phyloP scores from a whole-genome alignment of 306 rosid species.

The Gastrolobium villosum region DNA sequence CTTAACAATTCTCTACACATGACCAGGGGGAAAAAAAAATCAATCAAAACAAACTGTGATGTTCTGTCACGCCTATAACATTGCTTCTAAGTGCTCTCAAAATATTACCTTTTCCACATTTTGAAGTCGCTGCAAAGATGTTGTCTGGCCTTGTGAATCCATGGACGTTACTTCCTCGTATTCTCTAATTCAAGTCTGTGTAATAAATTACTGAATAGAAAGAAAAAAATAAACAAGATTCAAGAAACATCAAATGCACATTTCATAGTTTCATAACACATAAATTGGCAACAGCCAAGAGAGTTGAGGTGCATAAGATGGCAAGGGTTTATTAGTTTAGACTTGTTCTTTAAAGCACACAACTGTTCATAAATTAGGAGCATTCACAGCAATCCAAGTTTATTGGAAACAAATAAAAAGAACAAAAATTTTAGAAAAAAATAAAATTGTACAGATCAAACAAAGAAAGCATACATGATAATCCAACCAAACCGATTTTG shows the following conservation, averaged over 20 bases:
- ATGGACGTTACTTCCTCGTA: slow-evolving; percentile 45
- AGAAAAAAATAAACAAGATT: not conserved
- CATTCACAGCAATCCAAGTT: not conserved
- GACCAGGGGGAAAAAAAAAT: not conserved
- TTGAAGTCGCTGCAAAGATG: slow-evolving; percentile 68
- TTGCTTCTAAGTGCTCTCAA: not conserved
- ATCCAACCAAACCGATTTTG: not conserved
- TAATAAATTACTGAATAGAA: not conserved
- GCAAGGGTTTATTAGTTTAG: not conserved
- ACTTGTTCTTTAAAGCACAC: not conserved
- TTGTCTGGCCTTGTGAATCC: slow-evolving; percentile 90
- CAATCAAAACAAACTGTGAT: slow-evolving; percentile 5
- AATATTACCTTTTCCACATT: slow-evolving; percentile 55
- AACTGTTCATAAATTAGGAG: not conserved
- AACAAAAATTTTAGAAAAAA: too few species aligned
- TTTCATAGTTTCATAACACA: slow-evolving; percentile 18
- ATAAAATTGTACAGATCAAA: too few species aligned
- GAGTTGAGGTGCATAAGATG: not conserved
- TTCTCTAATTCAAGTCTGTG: slow-evolving; percentile 25
- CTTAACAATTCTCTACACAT: slow-evolving; percentile 71
- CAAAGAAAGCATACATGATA: not conserved
- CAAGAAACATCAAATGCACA: slow-evolving; percentile 23
- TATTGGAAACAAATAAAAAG: not conserved
- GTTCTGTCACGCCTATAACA: not conserved
- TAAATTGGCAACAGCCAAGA: not conserved